Evolutionary conservation across 2,329 filamentous ascomycete genomes (phyloP).

Genomic region (Blastomyces emzantsi): DNA sequence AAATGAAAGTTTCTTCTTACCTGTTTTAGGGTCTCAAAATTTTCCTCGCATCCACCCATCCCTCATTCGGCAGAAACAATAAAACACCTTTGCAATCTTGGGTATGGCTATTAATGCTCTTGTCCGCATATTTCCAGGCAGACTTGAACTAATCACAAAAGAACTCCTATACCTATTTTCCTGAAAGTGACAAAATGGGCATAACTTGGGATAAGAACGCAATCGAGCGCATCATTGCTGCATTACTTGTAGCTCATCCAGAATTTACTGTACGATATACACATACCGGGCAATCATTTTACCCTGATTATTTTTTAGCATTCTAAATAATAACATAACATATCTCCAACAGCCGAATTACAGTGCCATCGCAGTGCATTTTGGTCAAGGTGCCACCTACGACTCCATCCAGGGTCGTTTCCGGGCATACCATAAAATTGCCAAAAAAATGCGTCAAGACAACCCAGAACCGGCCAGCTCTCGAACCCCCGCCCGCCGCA

Average conservation of each 20-base stretch:
- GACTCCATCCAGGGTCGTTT: slow-evolving; percentile 42
- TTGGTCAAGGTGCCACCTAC: slow-evolving; percentile 40
- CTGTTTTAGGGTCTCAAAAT: neutral
- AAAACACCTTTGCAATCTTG: neutral
- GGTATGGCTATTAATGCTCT: neutral
- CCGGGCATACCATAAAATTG: slow-evolving; percentile 37
- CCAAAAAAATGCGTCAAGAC: slow-evolving; percentile 28
- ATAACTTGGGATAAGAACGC: slow-evolving; percentile 24
- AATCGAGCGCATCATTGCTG: slow-evolving; percentile 22
- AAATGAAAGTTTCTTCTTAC: neutral
- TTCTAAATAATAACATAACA: neutral
- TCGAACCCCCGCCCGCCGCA: slow-evolving; percentile 13
- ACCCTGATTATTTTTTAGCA: neutral
- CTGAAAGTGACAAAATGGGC: slow-evolving; percentile 18
- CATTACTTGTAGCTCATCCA: slow-evolving; percentile 24
- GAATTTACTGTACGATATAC: slow-evolving; percentile 19
- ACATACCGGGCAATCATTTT: neutral
- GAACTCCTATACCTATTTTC: neutral
- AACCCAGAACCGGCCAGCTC: slow-evolving; percentile 15
- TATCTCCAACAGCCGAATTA: slow-evolving; percentile 35
- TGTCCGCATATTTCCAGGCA: too few relatives aligned
- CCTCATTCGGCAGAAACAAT: neutral
- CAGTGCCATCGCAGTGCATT: slow-evolving; percentile 36
- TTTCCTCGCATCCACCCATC: neutral
- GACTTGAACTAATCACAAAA: neutral